These are phyloP conservation scores for Skeletonema marinoi DNA, from an alignment of 108 stramenopile genomes.

Conservation along the genomic window DNA sequence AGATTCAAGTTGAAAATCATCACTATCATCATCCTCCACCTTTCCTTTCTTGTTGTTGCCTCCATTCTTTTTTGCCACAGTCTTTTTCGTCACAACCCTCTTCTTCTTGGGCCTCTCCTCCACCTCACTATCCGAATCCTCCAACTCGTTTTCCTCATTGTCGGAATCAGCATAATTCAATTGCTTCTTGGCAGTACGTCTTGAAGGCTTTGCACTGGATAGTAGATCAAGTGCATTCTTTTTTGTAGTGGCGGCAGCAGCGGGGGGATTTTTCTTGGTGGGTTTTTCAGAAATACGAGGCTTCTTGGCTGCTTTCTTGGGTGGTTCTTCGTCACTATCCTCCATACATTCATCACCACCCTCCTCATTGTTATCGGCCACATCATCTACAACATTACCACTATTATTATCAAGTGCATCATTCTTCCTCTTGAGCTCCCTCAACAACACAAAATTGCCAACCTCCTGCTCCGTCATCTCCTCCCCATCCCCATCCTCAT, in stretches of 20 bases:
- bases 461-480: conserved; percentile 13
- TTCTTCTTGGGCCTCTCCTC: conserved; percentile 11
- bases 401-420: neutral
- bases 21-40: conserved; percentile 5
- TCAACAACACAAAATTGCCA: neutral
- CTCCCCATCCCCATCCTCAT: conserved; percentile 15
- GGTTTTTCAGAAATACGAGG: conserved; percentile 2
- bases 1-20: conserved; percentile 14
- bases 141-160: conserved; percentile 17
- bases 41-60: conserved; percentile 3
- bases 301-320: neutral
- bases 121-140: conserved; percentile 5
- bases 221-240: conserved; percentile 1
- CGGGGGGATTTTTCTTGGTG: neutral
- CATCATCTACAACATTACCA: neutral
- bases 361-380: neutral
- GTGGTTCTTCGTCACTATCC: neutral
- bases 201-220: neutral
- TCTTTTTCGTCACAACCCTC: neutral
- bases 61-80: neutral
- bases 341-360: neutral
- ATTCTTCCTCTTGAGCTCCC: neutral
- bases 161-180: conserved; percentile 15
- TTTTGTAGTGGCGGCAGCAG: neutral
- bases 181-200: conserved; percentile 18